Conservation (phyloP, 352 stramenopile species). For the Pythium phragmitis region DNA sequence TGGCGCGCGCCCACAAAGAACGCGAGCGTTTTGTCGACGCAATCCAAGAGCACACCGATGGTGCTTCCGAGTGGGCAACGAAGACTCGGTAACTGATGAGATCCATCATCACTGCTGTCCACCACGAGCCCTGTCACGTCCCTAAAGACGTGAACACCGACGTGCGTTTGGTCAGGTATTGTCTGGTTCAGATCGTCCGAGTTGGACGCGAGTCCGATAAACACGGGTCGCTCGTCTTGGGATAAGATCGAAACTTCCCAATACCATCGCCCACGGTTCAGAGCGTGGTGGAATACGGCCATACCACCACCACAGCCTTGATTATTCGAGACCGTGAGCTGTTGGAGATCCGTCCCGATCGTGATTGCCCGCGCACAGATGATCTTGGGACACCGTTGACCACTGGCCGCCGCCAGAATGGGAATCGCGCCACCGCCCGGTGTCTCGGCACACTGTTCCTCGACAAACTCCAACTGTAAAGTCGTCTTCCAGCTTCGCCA, state of each 20-base stretch:
- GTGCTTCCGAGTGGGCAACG: slow-evolving; percentile 36
- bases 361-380: slow-evolving; percentile 64
- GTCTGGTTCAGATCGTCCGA: slow-evolving; percentile 61
- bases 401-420: slow-evolving; percentile 58
- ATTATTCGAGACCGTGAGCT: slow-evolving; percentile 54
- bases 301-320: slow-evolving; percentile 34
- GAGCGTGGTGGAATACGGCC: slow-evolving; percentile 62
- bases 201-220: slow-evolving; percentile 63
- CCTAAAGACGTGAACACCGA: slow-evolving; percentile 41
- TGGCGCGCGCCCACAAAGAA: slow-evolving; percentile 49
- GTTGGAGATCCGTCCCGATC: slow-evolving; percentile 63
- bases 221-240: slow-evolving; percentile 57
- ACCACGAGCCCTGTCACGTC: slow-evolving; percentile 26
- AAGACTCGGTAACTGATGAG: slow-evolving; percentile 10
- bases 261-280: slow-evolving; percentile 74
- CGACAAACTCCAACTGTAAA: slow-evolving; percentile 47
- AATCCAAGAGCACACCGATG: slow-evolving; percentile 64
- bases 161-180: not conserved
- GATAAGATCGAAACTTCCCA: slow-evolving; percentile 68
- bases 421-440: slow-evolving; percentile 34
- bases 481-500: slow-evolving; percentile 80
- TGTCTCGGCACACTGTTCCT: slow-evolving; percentile 37
- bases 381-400: slow-evolving; percentile 65
- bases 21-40: slow-evolving; percentile 59
- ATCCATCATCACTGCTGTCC: not conserved